Conservation (phyloP, 306 rosid genomes). For the Hippophae rhamnoides region DNA sequence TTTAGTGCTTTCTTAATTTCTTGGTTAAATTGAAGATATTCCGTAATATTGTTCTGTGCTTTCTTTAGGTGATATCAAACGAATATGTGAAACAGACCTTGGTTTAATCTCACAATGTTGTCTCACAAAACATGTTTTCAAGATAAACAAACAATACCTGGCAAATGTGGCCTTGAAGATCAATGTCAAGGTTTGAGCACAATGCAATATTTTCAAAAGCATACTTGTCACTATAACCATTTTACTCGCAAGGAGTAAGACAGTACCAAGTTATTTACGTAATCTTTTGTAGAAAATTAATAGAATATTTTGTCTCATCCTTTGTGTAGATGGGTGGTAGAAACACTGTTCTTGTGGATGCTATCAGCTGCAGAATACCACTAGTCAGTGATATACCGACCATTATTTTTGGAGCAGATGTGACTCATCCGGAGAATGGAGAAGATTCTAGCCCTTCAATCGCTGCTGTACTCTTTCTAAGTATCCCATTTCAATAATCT, state of each 20-base stretch:
- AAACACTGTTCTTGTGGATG: conserved; percentile 90
- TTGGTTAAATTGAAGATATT: background rate
- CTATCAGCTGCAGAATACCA: conserved; percentile 89
- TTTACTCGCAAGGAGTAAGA: too few species aligned
- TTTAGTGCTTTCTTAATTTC: background rate
- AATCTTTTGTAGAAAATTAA: too few species aligned
- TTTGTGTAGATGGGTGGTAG: conserved; percentile 87
- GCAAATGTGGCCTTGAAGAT: conserved; percentile 91
- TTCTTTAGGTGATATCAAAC: conserved; percentile 73
- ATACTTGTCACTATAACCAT: too few species aligned
- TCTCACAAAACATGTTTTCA: conserved; percentile 85
- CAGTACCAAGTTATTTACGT: too few species aligned
- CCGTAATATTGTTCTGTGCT: conserved; percentile 11
- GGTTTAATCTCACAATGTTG: conserved; percentile 88
- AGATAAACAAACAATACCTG: conserved; percentile 76
- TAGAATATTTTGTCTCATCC: background rate
- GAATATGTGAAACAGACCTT: conserved; percentile 88
- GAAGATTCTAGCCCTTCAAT: conserved; percentile 91
- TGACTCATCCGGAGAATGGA: conserved; percentile 92
- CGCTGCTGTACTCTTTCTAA: conserved; percentile 56
- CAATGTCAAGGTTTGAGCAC: conserved; percentile 69
- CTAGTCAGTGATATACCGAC: conserved; percentile 89
- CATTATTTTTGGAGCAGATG: conserved; percentile 89
- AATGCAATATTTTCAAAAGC: too few species aligned
- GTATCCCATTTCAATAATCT: background rate